Evolutionary conservation across 2,329 filamentous ascomycete genomes (phyloP), one percentile per base, ranked within the genome.

Genomic region (Daldinia sp.): DNA sequence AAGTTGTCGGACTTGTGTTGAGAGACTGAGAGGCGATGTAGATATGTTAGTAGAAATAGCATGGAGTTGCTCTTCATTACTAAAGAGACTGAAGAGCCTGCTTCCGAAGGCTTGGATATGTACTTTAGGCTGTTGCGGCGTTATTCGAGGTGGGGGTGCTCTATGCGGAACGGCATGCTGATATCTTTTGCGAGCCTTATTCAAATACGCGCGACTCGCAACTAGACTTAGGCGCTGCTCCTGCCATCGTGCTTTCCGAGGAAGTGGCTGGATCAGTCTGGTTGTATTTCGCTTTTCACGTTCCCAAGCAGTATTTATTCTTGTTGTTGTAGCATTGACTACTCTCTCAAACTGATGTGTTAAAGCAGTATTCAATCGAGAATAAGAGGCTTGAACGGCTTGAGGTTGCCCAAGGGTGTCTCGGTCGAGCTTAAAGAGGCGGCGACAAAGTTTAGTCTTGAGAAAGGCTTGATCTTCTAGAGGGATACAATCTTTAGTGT

Each of bases 351-450:
- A 78, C 5, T 63, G 46, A 9, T 76, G 68, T 3, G 67, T 72
- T 7, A 82, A 55, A 0, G 41, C 59, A 2, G 63, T 54, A 48
- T 81, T 79, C 4, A 83, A 68, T 2, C 65, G 26, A 2, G 74
- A 65, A 54, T 80, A 80, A 4, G 69, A 57, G 13, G 44, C 30
- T 30, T 65, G 50, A 5, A 60, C 15, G 33, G 30, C 37, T 13
- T 51, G 30, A 12, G 15, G 64, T 65, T 75, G 64, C 6, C 71
- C 60, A 33, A 59, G 57, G 15, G 74, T 78, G 53, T 85, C 82
- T 0, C 74, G 69, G 30, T 89, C 84, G 0, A 90, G 75, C 74
- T 91, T 91, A 0, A 83, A 84, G 1, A 90, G 79, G 0, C 88
- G 84, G n/a, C 86, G 82, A 67, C 84, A 84, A 1, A 90, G 76